These are phyloP conservation scores for Stachybotrys chartarum DNA, from an alignment of 2,329 filamentous ascomycete species.

Conservation along the genomic window DNA sequence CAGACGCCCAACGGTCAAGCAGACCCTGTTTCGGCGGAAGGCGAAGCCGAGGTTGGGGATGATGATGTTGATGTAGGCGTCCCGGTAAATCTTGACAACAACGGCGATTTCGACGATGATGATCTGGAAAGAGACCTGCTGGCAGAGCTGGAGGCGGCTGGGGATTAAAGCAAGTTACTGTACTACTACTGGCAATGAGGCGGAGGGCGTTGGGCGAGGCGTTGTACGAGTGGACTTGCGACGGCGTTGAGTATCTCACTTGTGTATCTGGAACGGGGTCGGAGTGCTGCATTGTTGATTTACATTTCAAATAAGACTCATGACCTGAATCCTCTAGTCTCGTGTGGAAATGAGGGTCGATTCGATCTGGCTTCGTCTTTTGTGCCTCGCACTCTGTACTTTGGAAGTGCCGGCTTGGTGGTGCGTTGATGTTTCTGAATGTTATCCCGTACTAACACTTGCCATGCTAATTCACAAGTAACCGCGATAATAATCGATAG, in stretches of 20 bases:
- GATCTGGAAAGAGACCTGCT: slow-evolving; percentile 58
- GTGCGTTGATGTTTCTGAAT: not conserved
- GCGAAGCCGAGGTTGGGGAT: slow-evolving; percentile 20
- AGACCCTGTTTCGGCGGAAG: slow-evolving; percentile 22
- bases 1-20: slow-evolving; percentile 28
- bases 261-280: not conserved
- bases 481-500: no score
- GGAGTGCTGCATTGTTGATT: not conserved
- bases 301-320: not conserved
- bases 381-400: no score
- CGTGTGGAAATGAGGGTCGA: no score
- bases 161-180: slow-evolving; percentile 8
- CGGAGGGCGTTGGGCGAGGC: not conserved
- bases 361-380: no score
- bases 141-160: slow-evolving; percentile 46
- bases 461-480: no score
- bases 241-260: slow-evolving; percentile 4
- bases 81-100: slow-evolving; percentile 18
- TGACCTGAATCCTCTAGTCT: not conserved
- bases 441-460: not conserved
- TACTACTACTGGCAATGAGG: no score
- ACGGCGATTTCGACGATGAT: slow-evolving; percentile 41
- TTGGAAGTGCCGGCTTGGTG: no score
- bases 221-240: not conserved
- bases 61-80: slow-evolving; percentile 16